These are phyloP conservation scores for Ascosphaera aggregata DNA, from an alignment of 2,329 filamentous ascomycete species.

Conservation along the genomic window DNA sequence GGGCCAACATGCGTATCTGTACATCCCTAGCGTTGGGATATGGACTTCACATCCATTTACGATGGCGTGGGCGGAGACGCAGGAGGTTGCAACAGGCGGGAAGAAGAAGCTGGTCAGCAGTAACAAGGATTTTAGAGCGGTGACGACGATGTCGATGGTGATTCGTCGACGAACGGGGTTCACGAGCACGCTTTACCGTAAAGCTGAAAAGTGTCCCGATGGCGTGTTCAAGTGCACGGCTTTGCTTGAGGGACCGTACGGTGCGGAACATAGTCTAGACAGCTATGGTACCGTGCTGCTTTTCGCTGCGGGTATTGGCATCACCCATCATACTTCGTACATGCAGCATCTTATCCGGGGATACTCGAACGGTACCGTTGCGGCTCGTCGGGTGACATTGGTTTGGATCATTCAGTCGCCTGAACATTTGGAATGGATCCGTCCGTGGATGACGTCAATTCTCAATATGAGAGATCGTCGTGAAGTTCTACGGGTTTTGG, in stretches of 20 bases:
- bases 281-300: conserved; percentile 85
- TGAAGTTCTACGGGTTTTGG: conserved; percentile 61
- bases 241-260: conserved; percentile 76
- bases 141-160: conserved; percentile 49
- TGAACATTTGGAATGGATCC: conserved; percentile 79
- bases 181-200: conserved; percentile 58
- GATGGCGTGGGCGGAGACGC: conserved; percentile 47
- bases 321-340: conserved; percentile 85
- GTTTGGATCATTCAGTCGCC: conserved; percentile 86
- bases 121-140: conserved; percentile 26
- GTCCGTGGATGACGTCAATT: conserved; percentile 60
- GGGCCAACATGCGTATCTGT: conserved; percentile 53
- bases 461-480: conserved; percentile 58
- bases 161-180: conserved; percentile 75
- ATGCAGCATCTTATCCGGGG: conserved; percentile 53
- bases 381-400: conserved; percentile 58
- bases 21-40: conserved; percentile 38
- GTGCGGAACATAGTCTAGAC: conserved; percentile 58
- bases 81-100: conserved; percentile 18
- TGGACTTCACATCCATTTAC: conserved; percentile 65
- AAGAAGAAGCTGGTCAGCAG: conserved; percentile 22
- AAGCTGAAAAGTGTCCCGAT: conserved; percentile 31
- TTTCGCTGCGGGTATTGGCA: conserved; percentile 80
- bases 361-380: conserved; percentile 45
- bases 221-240: conserved; percentile 40